Base-by-base conservation (phyloP, 495 filamentous ascomycete genomes). In the Bacidia gigantensis region DNA sequence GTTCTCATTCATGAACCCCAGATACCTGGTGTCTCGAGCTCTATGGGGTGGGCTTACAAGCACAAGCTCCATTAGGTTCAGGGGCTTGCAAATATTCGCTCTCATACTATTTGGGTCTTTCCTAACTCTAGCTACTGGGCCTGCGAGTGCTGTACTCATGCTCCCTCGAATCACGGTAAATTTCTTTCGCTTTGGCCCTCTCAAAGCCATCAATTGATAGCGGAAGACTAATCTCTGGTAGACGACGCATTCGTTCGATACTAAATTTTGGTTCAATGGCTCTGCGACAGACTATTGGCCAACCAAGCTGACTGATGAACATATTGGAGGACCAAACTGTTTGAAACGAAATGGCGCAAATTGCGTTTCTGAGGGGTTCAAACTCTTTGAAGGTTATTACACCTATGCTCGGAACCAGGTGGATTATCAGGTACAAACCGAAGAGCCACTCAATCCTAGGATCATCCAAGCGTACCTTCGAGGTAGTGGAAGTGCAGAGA, bases 111-210 rank as follows among this genome's bases (percentile, higher is more conserved):
- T 43, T n/a, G 47, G 45, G 18, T 46, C 35, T 20, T 20, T 58
- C 7, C 21, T 58, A 2, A 41, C 45, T 26, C 1, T 46, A 11
- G 39, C 56, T 21, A 39, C 24, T 18, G 52, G 56, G n/a, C 56
- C 56, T 39, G 56, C 52, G 14, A 54, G 52, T 38, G 52, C 52
- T 23, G 45, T 58, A 2, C 45, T 55, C 2, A 58, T 55, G 56
- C 26, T 58, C 17, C 52, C 52, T 23, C n/a, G 56, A 39, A 35
- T 22, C 9, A 58, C 46, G 12, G 35, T 58, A 46, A 17, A 29
- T 2, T 23, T 25, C 17, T 14, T 43, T 26, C n/a, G 29, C 35
- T 11, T 41, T n/a, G n/a, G n/a, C n/a, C n/a, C n/a, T n/a, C n/a
- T n/a, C n/a, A n/a, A n/a, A n/a, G n/a, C n/a, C n/a, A n/a, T n/a